Conservation (phyloP, 2,329 filamentous ascomycete genomes). For the Thelonectria olida region DNA sequence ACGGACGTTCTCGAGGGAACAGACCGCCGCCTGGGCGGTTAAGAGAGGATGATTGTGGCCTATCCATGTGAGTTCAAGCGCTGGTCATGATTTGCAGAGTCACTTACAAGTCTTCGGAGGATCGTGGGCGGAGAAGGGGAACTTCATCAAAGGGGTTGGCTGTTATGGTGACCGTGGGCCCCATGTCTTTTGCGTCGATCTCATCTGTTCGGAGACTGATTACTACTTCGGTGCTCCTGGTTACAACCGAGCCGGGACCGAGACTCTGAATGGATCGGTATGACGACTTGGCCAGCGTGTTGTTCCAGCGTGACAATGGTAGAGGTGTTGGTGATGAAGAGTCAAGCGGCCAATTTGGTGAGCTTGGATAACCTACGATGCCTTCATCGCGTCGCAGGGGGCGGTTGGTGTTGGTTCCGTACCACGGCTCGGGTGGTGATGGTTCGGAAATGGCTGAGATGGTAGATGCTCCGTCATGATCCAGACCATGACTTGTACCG, state of each 20-base stretch:
- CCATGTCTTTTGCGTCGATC: background rate
- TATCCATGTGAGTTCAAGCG: background rate
- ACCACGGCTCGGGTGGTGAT: background rate
- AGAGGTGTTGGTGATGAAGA: background rate
- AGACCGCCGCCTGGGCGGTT: background rate
- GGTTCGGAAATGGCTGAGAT: background rate
- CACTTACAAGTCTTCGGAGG: background rate
- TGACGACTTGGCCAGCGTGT: background rate
- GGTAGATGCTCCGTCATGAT: background rate
- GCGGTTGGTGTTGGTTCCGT: background rate
- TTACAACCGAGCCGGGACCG: background rate
- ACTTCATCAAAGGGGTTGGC: background rate
- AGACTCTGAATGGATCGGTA: background rate
- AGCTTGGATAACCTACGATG: background rate
- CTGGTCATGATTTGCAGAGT: background rate
- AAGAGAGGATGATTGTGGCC: background rate
- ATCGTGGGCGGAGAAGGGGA: background rate
- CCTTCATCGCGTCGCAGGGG: background rate
- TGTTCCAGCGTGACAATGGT: background rate
- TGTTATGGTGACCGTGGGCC: background rate
- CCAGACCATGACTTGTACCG: background rate
- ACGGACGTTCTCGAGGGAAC: background rate
- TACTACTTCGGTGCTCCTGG: background rate
- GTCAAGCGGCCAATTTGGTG: background rate
- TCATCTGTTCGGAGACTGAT: background rate